These are phyloP conservation scores for Suhomyces guaymorum DNA, from an alignment of 1,139 yeast species.

Conservation along the genomic window DNA sequence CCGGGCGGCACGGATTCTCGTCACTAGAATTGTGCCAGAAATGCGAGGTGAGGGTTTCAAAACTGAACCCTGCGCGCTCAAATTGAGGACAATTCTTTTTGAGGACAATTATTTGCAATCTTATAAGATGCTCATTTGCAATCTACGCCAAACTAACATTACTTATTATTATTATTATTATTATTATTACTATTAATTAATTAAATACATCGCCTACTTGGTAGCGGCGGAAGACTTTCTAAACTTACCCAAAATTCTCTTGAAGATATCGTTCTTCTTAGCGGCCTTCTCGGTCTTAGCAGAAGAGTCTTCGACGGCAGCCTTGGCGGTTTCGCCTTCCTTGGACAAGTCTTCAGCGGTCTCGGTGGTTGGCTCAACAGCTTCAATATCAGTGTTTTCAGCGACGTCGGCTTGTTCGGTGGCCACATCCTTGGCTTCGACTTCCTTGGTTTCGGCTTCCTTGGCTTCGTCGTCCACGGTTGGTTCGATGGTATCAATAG, in stretches of 20 bases:
- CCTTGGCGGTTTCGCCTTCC: conserved; percentile 31
- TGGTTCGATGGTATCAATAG: not conserved
- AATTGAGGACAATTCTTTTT: no score
- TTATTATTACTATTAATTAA: conserved; percentile 1
- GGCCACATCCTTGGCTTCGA: conserved; percentile 16
- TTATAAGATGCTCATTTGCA: no score
- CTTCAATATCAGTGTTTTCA: conserved; percentile 11
- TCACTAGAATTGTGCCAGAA: no score
- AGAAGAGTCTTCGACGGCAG: conserved; percentile 30
- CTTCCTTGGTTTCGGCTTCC: conserved; percentile 17
- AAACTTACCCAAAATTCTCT: conserved; percentile 49
- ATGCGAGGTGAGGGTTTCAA: no score
- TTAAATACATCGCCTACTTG: no score
- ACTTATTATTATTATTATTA: conserved; percentile 12
- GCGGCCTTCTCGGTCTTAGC: conserved; percentile 35
- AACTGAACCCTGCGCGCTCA: no score
- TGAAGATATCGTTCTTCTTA: conserved; percentile 53
- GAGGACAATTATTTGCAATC: no score
- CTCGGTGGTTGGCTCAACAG: conserved; percentile 7
- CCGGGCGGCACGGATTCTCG: no score
- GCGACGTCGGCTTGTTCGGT: conserved; percentile 11
- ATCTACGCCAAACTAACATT: conserved; percentile 2
- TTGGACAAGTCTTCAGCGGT: conserved; percentile 14
- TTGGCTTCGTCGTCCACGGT: conserved; percentile 9
- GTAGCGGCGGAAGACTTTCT: conserved; percentile 41